Conservation (phyloP, 1,284 basidiomycete genomes). For the Tilletia setariae region DNA sequence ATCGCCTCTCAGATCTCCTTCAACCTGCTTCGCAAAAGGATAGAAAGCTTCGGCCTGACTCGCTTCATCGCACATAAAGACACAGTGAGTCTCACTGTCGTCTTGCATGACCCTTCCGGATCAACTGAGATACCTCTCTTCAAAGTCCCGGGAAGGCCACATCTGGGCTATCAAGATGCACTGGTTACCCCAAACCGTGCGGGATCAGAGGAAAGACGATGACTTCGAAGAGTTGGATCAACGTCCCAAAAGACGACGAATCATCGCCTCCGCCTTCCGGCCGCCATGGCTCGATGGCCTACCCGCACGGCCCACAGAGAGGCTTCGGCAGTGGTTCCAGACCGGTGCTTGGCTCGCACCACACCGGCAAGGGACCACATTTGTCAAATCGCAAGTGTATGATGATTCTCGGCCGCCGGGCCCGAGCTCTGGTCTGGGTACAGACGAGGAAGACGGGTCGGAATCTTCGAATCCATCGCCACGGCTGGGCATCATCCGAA, state of each 20-base stretch:
- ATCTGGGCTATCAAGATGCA: neutral
- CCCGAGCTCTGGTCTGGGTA: neutral
- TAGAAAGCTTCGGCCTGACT: constrained; percentile 52
- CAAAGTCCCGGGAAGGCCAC: constrained; percentile 3
- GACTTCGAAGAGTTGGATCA: neutral
- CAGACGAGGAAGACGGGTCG: neutral
- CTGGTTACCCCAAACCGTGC: constrained; percentile 6
- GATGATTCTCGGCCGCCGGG: neutral
- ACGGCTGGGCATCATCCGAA: neutral
- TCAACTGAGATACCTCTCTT: neutral
- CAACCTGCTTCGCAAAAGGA: constrained; percentile 38
- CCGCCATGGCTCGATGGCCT: constrained; percentile 52
- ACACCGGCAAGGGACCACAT: constrained; percentile 6
- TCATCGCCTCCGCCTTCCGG: constrained; percentile 30
- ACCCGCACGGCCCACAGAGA: constrained; percentile 40
- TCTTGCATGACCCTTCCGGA: neutral
- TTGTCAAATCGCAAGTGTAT: constrained; percentile 4
- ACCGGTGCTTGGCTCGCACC: constrained; percentile 10
- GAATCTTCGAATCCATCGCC: no score
- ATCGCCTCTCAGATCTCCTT: constrained; percentile 45
- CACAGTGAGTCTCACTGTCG: constrained; percentile 26
- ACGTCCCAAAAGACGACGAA: neutral
- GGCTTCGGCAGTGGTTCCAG: constrained; percentile 31
- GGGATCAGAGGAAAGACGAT: neutral
- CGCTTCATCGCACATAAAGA: constrained; percentile 50